phyloP scores from a whole-genome alignment of 2,329 filamentous ascomycete species.

The Diaporthe destruens region DNA sequence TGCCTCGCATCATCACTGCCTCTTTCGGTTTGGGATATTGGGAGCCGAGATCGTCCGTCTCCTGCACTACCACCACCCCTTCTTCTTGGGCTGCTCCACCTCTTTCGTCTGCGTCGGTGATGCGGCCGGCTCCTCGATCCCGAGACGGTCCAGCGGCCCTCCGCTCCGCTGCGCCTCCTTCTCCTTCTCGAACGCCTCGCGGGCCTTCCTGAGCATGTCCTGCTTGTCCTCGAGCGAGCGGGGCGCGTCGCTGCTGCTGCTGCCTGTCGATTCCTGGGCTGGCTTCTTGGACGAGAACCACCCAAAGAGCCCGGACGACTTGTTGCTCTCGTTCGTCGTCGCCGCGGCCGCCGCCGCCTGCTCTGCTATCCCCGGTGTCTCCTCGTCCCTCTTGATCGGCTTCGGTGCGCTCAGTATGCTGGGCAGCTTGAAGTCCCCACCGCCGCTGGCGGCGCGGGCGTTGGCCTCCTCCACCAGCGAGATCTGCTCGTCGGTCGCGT shows the following conservation, averaged over 20 bases:
- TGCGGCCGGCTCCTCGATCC: slow-evolving; percentile 51
- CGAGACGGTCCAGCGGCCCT: slow-evolving; percentile 64
- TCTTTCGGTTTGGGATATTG: neutral
- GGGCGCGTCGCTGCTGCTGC: slow-evolving; percentile 48
- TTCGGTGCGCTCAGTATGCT: slow-evolving; percentile 62
- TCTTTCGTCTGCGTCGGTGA: slow-evolving; percentile 44
- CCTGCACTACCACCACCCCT: slow-evolving; percentile 60
- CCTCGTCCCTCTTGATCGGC: slow-evolving; percentile 39
- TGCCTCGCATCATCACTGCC: neutral
- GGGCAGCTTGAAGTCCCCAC: slow-evolving; percentile 57
- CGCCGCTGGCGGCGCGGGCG: slow-evolving; percentile 57
- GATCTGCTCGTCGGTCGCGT: slow-evolving; percentile 68
- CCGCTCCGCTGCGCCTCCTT: slow-evolving; percentile 63
- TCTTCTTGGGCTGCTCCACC: slow-evolving; percentile 54
- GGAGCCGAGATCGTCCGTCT: slow-evolving; percentile 1
- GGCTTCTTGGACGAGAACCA: slow-evolving; percentile 46
- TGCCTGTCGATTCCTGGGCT: slow-evolving; percentile 42
- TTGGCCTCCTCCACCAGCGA: slow-evolving; percentile 69
- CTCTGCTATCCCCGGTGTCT: slow-evolving; percentile 40
- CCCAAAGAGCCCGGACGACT: slow-evolving; percentile 44
- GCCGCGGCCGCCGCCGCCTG: slow-evolving; percentile 42
- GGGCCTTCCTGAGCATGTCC: slow-evolving; percentile 54
- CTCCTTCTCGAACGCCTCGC: slow-evolving; percentile 62
- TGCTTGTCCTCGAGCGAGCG: slow-evolving; percentile 51
- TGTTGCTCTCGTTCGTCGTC: slow-evolving; percentile 44